Percentiles rank a stretch among this genome's conserved stretches.
These are phyloP conservation scores for Oryza nivara DNA, from an alignment of 176 grass and related monocot genomes.

Conservation along the genomic window DNA sequence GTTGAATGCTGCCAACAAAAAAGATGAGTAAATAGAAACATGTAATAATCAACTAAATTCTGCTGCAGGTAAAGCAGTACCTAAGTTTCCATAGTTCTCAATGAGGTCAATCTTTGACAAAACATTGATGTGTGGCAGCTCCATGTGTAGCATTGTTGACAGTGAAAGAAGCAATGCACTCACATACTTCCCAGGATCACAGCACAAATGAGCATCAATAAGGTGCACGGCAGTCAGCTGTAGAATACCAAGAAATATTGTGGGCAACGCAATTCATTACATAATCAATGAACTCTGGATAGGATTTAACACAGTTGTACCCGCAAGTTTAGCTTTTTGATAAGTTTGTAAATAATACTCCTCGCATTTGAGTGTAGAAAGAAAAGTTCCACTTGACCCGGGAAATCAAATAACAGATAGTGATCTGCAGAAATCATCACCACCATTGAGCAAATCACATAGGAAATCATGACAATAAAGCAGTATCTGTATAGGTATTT, in stretches of 20 bases:
- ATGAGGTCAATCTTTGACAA: slow-evolving; percentile 98
- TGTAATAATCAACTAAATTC: slow-evolving; percentile 30
- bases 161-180: slow-evolving; percentile 95
- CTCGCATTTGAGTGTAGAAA: slow-evolving; percentile 92
- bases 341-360: slow-evolving; percentile 69
- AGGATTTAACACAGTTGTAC: slow-evolving; percentile 48
- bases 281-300: not conserved
- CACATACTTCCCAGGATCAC: slow-evolving; percentile 98
- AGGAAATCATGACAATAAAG: slow-evolving; percentile 2
- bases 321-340: slow-evolving; percentile 82
- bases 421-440: slow-evolving; percentile 72
- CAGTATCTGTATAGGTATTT: not conserved
- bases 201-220: slow-evolving; percentile 92
- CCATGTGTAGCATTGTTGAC: slow-evolving; percentile 90
- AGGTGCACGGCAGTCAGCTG: slow-evolving; percentile 87
- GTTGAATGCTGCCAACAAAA: slow-evolving; percentile 74
- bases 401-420: slow-evolving; percentile 97
- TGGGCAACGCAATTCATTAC: slow-evolving; percentile 18
- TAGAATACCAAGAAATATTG: slow-evolving; percentile 30
- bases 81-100: slow-evolving; percentile 87
- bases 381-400: slow-evolving; percentile 97
- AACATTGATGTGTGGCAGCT: slow-evolving; percentile 92
- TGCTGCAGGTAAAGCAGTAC: slow-evolving; percentile 42
- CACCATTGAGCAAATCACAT: slow-evolving; percentile 3
- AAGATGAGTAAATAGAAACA: slow-evolving; percentile 31